Evolutionary conservation across 2,329 filamentous ascomycete genomes (phyloP), one percentile per base, ranked within the genome.

Genomic region (Calonectria pseudoreteaudii): DNA sequence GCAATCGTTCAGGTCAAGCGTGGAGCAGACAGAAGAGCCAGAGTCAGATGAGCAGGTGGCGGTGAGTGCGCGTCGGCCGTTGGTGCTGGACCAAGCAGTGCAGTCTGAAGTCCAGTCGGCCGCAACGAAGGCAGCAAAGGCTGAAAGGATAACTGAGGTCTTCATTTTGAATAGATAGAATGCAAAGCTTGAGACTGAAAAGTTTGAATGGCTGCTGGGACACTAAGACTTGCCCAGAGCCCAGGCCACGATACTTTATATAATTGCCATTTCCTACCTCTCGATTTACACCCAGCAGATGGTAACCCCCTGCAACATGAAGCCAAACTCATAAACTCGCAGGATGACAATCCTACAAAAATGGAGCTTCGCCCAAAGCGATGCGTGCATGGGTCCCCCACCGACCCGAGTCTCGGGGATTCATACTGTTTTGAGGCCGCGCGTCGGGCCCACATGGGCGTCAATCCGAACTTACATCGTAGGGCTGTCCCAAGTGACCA

Each of bases 1-100:
- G 52, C 66, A 68, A n/a, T 49, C 53, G 20, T 68, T 68, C 28
- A 68, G 30, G 20, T 68, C 66, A 49, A 68, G 66, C 31, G 30
- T 60, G 10, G 66, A 68, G 53, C 52, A 60, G 30, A 68, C 52
- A 4, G 36, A 49, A 13, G 66, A 13, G 41, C 53, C 41, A 30
- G 66, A 50, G 41, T 62, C 38, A 23, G 66, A 68, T 2, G 66
- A 34, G 66, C 66, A 68, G 3, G 52, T 36, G 41, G 66, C 66
- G 4, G 44, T 68, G 8, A 68, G 66, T 4, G 66, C 49, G 52
- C 66, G 66, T 31, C 66, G 52, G 20, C 47, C 38, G 18, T 18
- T 18, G 2, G 66, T 26, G 41, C 66, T 68, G 30, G 66, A 60
- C 66, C 66, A 68, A 16, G 66, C 34, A 56, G 53, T 36, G 38